Base-by-base conservation (phyloP, 257 asterid genomes). In the Capsicum baccatum region DNA sequence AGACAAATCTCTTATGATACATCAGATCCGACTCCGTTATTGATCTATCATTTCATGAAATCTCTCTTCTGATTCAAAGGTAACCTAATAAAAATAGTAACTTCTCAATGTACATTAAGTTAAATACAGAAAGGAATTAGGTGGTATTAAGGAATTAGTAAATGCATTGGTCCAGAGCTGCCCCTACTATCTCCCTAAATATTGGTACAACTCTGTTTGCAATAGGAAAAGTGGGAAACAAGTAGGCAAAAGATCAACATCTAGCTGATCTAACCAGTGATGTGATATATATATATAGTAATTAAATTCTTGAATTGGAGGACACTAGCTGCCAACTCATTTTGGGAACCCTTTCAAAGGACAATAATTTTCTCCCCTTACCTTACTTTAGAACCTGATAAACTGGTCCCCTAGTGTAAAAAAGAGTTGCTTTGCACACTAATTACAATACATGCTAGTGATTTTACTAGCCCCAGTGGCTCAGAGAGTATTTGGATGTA, bases 171-270 rank as follows among this genome's bases (percentile, higher is more conserved):
- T 11, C 80, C 44, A 74, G 59, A n/a, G 19, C 12, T 50, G 47
- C 26, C 52, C 21, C 81, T 74, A 64, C 70, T 19, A 64, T 64
- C 12, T 64, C 26, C 26, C 9, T 64, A 10, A 64, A 11, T 64
- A 16, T 81, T 80, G 71, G 70, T 80, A 21, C n/a, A 58, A 37
- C 21, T 58, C n/a, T 39, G 44, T 17, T 66, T 39, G 26, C 37
- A 58, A 66, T 47, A 57, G 79, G 68, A 58, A 55, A 35, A 68
- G 86, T 68, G 42, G 88, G 84, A 69, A 86, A 60, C 88, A 86
- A 79, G 82, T 83, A 79, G 88, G 63, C 83, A 79, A 86, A 79
- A 79, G 47, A 58, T 37, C 26, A 35, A 80, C 33, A 17, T 76
- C 42, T 37, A 59, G 82, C 26, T 82, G 71, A 59, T 48, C 50